phyloP scores from a whole-genome alignment of 116 monocot genomes.

The Phalaenopsis hybrid region DNA sequence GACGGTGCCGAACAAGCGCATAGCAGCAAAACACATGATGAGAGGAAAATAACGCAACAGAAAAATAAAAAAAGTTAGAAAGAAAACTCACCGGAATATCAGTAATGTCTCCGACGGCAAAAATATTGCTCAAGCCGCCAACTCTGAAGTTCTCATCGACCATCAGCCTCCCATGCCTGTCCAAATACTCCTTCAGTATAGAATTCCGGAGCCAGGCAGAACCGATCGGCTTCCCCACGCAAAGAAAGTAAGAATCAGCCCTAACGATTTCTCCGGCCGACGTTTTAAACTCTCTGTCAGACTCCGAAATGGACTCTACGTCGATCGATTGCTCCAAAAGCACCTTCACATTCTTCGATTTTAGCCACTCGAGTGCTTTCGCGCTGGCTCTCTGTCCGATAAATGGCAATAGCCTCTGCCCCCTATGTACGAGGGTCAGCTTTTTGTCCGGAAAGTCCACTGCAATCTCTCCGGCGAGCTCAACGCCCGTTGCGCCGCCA shows the following conservation, averaged over 20 bases:
- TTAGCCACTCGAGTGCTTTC: conserved; percentile 41
- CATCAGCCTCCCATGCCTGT: conserved; percentile 30
- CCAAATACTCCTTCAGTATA: conserved; percentile 30
- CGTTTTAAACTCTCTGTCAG: conserved; percentile 20
- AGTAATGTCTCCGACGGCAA: conserved; percentile 57
- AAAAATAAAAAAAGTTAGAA: too few relatives aligned
- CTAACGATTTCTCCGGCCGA: conserved; percentile 31
- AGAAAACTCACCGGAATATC: conserved; percentile 29
- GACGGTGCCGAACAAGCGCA: too few relatives aligned
- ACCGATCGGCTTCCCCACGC: conserved; percentile 29
- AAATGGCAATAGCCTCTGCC: conserved; percentile 37
- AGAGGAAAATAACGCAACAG: neutral
- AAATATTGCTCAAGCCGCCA: conserved; percentile 32
- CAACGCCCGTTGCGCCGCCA: conserved; percentile 52
- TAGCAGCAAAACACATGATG: too few relatives aligned
- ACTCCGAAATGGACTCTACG: conserved; percentile 15
- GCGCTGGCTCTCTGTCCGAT: conserved; percentile 31
- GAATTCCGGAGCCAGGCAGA: conserved; percentile 43
- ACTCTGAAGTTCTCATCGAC: conserved; percentile 53
- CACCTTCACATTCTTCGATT: conserved; percentile 37
- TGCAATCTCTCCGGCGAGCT: conserved; percentile 59
- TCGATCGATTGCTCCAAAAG: conserved; percentile 43
- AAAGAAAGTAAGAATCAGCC: conserved; percentile 41
- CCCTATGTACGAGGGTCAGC: conserved; percentile 43
- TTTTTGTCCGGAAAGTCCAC: conserved; percentile 52